Base-by-base conservation (phyloP, 2,329 filamentous ascomycete genomes). In the Microdochium nivale region DNA sequence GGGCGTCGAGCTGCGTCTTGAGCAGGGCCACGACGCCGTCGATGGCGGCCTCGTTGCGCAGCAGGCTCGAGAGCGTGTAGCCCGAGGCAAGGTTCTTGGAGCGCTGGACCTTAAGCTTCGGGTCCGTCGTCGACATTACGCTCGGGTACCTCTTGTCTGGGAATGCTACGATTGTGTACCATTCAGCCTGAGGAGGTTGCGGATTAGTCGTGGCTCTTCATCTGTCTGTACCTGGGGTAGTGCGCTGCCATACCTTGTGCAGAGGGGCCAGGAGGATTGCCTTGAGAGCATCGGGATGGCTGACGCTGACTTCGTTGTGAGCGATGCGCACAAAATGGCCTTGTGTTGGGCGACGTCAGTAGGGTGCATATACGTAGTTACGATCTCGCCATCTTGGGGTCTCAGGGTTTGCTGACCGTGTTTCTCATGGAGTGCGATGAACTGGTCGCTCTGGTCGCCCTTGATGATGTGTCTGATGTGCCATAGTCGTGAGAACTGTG, bases 231-330 rank as follows among this genome's bases (percentile, higher is more conserved):
- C 50, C 7, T n/a, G n/a, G n/a, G n/a, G n/a, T n/a, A n/a, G n/a
- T n/a, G n/a, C n/a, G n/a, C n/a, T n/a, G n/a, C n/a, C n/a, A n/a
- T 51, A 64, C 69, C 60, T 74, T 65, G 11, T 56, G 53, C 2
- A 69, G 52, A 5, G 62, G 60, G 1, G 58, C 60, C 25, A 66
- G 55, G 1, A 73, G 62, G 13, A 75, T 58, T 46, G 64, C 58
- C 21, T 61, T 62, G 21, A 72, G 60, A 14, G 65, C 72, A 53
- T 71, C 65, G 1, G 70, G 67, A 54, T 75, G 67, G 49, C 64
- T 64, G 37, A 75, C 64, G 52, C 68, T 72, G 53, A 75, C 65
- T 62, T 75, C 71, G 49, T 74, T 67, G 25, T 66, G 61, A 5
- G 64, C 62, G 30, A 75, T 72, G 16, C 73, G 70, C 27, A 75